Percentiles rank a stretch among this genome's conserved stretches.
phyloP scores from a whole-genome alignment of 2,329 filamentous ascomycete genomes.

The Phialemoniopsis sp. region DNA sequence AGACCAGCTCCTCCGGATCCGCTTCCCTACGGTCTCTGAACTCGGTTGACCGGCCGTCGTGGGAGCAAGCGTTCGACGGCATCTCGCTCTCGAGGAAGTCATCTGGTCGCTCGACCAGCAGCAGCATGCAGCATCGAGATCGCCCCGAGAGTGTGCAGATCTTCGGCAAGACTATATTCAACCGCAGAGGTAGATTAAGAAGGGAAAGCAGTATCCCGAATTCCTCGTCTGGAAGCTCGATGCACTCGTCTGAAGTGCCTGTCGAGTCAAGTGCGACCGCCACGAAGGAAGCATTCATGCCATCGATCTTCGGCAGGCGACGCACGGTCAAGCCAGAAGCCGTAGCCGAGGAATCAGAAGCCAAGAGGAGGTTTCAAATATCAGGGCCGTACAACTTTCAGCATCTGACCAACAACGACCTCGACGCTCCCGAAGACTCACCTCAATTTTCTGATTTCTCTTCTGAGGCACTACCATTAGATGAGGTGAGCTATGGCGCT shows the following conservation, averaged over 20 bases:
- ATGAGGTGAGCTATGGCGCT: slow-evolving; percentile 4
- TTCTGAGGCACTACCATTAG: slow-evolving; percentile 30
- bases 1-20: slow-evolving; percentile 50
- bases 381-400: slow-evolving; percentile 65
- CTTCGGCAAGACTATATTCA: slow-evolving; percentile 57
- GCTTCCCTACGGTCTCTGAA: slow-evolving; percentile 46
- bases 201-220: slow-evolving; percentile 45
- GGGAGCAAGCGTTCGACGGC: slow-evolving; percentile 45
- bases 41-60: slow-evolving; percentile 37
- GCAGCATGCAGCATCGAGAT: slow-evolving; percentile 48
- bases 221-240: slow-evolving; percentile 38
- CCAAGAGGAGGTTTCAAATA: slow-evolving; percentile 44
- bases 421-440: slow-evolving; percentile 32
- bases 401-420: slow-evolving; percentile 55
- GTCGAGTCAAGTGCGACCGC: slow-evolving; percentile 17
- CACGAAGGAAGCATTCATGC: slow-evolving; percentile 30
- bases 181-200: slow-evolving; percentile 46
- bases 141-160: slow-evolving; percentile 56
- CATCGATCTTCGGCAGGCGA: slow-evolving; percentile 47
- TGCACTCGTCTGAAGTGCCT: slow-evolving; percentile 39
- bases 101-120: slow-evolving; percentile 50
- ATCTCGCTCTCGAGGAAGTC: slow-evolving; percentile 45
- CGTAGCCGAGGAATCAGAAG: slow-evolving; percentile 16
- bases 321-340: slow-evolving; percentile 29
- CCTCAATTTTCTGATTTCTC: slow-evolving; percentile 45